phyloP scores from a whole-genome alignment of 2,329 filamentous ascomycete genomes.

The Fusarium burgessii region DNA sequence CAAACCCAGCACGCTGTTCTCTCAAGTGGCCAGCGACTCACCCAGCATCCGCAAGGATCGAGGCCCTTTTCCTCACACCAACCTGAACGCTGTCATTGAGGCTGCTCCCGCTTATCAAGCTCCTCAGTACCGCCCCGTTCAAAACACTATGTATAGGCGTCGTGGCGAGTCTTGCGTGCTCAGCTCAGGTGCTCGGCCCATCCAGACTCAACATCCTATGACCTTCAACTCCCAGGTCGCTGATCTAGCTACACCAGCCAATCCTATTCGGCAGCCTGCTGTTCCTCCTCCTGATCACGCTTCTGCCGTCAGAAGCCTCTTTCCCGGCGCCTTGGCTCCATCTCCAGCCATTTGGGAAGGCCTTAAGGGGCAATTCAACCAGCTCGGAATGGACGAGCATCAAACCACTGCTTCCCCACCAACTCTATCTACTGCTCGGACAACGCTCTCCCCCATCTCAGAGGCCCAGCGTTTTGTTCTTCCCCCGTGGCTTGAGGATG shows the following conservation, averaged over 20 bases:
- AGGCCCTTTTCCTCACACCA: not conserved
- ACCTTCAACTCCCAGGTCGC: not conserved
- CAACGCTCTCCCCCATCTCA: not conserved
- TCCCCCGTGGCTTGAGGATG: constrained; percentile 5
- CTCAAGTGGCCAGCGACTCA: not conserved
- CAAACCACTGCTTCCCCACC: not conserved
- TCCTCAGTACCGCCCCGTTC: not conserved
- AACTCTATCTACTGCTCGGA: not conserved
- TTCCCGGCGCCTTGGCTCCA: constrained; percentile 13
- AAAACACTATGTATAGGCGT: not conserved
- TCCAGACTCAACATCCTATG: not conserved
- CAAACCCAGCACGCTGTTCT: not conserved
- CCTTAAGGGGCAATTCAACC: constrained; percentile 12
- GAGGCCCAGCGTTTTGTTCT: not conserved
- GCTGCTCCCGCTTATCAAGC: not conserved
- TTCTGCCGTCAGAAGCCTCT: constrained; percentile 2
- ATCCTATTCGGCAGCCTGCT: constrained; percentile 17
- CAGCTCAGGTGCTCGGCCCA: not conserved
- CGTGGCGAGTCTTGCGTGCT: not conserved
- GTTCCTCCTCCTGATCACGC: constrained; percentile 3
- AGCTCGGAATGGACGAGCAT: constrained; percentile 2
- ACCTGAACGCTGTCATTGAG: not conserved
- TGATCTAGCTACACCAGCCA: not conserved
- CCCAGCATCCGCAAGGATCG: not conserved
- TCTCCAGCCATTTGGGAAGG: constrained; percentile 29